These are phyloP conservation scores for Entomortierella lignicola DNA, from an alignment of 192 early-diverging fungal genomes.

Conservation along the genomic window DNA sequence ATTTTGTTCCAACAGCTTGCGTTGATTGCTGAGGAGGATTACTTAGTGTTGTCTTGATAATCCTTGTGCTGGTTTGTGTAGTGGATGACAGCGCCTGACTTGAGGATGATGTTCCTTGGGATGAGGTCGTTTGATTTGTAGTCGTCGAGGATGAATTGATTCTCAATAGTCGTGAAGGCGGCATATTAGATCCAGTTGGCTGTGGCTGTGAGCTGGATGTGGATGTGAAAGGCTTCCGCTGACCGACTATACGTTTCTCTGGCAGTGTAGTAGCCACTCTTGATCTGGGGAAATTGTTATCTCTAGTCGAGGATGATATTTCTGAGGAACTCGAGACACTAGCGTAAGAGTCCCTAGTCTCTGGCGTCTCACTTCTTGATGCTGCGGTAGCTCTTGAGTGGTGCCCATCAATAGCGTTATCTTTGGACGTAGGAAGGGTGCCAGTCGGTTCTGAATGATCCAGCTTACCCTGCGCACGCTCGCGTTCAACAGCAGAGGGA, in stretches of 20 bases:
- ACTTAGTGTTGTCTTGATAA: background rate
- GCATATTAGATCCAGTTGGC: constrained; percentile 6
- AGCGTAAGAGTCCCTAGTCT: too few relatives aligned
- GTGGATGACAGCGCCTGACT: background rate
- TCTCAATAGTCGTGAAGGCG: constrained; percentile 22
- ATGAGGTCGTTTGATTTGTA: background rate
- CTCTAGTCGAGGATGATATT: background rate
- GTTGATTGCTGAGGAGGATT: constrained; percentile 3
- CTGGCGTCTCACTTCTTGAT: too few relatives aligned
- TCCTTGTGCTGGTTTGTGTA: background rate
- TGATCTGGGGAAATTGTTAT: background rate
- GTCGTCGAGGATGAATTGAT: background rate
- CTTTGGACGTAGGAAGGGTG: too few relatives aligned
- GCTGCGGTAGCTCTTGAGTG: too few relatives aligned
- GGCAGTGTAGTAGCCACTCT: constrained; percentile 8
- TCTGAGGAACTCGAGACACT: background rate
- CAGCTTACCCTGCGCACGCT: too few relatives aligned
- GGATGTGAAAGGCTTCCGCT: background rate
- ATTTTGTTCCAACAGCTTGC: background rate
- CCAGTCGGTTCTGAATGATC: too few relatives aligned
- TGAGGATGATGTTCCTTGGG: background rate
- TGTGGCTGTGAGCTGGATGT: background rate
- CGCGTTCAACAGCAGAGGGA: too few relatives aligned
- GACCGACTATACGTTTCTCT: constrained; percentile 29
- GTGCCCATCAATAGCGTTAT: too few relatives aligned